Evolutionary conservation across 805 yeast genomes (phyloP).

Genomic region (Yamadazyma kitorensis): DNA sequence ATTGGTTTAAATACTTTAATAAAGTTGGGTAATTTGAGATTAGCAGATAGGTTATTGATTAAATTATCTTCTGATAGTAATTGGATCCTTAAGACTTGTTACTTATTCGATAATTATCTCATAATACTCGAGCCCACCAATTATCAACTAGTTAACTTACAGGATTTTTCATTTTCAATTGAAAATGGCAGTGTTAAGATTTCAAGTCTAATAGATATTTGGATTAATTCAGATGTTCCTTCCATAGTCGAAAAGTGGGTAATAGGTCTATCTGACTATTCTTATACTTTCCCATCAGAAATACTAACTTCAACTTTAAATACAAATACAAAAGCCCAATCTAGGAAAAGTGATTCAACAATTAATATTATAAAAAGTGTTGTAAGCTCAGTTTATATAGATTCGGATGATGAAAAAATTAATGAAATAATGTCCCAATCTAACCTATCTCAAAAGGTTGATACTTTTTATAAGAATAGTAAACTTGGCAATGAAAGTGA

Average conservation of each 20-base stretch:
- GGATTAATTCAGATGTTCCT: conserved; percentile 25
- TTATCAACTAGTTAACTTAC: conserved; percentile 6
- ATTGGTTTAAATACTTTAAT: conserved; percentile 25
- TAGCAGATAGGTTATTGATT: conserved; percentile 33
- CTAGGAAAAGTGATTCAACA: conserved; percentile 3
- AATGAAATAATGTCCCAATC: conserved; percentile 7
- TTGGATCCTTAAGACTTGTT: conserved; percentile 17
- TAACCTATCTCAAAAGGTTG: conserved; percentile 1
- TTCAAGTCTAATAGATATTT: conserved; percentile 10
- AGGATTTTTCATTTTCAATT: conserved; percentile 2
- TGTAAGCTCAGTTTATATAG: conserved; percentile 1
- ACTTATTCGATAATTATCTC: conserved; percentile 33
- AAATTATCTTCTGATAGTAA: conserved; percentile 6
- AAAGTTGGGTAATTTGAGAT: conserved; percentile 32
- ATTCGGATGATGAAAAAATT: conserved; percentile 8
- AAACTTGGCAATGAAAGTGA: not conserved
- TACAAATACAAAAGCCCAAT: not conserved
- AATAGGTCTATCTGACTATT: conserved; percentile 35
- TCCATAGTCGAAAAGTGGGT: conserved; percentile 45
- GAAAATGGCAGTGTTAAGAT: conserved; percentile 8
- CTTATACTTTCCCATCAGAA: conserved; percentile 31
- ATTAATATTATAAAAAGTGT: conserved; percentile 1
- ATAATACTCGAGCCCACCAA: conserved; percentile 7
- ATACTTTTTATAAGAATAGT: not conserved
- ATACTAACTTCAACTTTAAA: conserved; percentile 31